Evolutionary conservation across 2,329 filamentous ascomycete genomes (phyloP).

Genomic region (Cercospora berteroae): DNA sequence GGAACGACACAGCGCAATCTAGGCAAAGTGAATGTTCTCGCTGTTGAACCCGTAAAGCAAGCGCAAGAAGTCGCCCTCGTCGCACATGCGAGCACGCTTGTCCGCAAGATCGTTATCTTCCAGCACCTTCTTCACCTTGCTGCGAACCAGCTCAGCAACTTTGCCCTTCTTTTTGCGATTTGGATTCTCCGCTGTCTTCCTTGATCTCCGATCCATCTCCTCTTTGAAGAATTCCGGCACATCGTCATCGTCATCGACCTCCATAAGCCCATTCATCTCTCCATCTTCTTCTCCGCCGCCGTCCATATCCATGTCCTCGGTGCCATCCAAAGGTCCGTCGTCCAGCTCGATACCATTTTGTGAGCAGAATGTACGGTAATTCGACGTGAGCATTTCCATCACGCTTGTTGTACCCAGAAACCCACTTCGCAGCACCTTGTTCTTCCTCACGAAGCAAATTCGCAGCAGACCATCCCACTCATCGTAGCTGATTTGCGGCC

Average conservation of each 20-base stretch:
- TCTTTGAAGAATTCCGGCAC: conserved; percentile 83
- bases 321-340: conserved; percentile 54
- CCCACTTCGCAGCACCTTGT: conserved; percentile 79
- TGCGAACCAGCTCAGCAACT: conserved; percentile 75
- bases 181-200: conserved; percentile 55
- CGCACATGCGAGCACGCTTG: conserved; percentile 78
- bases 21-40: conserved; percentile 89
- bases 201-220: conserved; percentile 51
- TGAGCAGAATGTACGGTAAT: conserved; percentile 87
- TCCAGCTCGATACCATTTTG: conserved; percentile 79
- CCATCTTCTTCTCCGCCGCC: conserved; percentile 42
- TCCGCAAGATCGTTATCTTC: conserved; percentile 79
- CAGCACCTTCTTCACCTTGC: conserved; percentile 82
- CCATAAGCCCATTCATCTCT: conserved; percentile 51
- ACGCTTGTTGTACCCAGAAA: conserved; percentile 80
- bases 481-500: conserved; percentile 86
- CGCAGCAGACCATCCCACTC: conserved; percentile 91
- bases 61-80: conserved; percentile 88
- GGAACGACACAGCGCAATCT: neutral
- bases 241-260: conserved; percentile 64
- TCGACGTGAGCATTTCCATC: conserved; percentile 76
- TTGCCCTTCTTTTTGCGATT: conserved; percentile 72
- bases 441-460: conserved; percentile 82
- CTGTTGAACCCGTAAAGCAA: conserved; percentile 82
- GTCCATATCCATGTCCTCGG: conserved; percentile 49